phyloP scores from a whole-genome alignment of 2,329 filamentous ascomycete species.

The Aureobasidium sp. region DNA sequence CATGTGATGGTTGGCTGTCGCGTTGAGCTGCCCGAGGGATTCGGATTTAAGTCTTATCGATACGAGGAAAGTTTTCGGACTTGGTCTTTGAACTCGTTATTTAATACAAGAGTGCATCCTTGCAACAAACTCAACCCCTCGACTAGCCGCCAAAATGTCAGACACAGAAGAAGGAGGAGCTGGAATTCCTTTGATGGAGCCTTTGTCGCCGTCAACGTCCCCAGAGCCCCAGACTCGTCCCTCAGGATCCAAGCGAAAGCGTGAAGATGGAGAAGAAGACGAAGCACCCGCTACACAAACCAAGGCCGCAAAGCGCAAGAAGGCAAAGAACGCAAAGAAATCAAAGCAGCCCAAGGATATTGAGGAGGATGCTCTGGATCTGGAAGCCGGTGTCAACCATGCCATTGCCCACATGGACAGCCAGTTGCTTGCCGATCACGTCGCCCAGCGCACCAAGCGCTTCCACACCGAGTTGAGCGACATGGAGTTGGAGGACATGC shows the following conservation, averaged over 20 bases:
- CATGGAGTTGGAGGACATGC: constrained; percentile 76
- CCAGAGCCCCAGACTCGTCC: constrained; percentile 16
- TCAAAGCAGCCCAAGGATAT: constrained; percentile 51
- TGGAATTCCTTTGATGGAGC: constrained; percentile 37
- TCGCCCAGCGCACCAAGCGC: constrained; percentile 67
- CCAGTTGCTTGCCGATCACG: constrained; percentile 72
- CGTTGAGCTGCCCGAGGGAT: background rate
- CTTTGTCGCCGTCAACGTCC: constrained; percentile 26
- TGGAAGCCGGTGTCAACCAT: constrained; percentile 57
- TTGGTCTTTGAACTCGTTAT: background rate
- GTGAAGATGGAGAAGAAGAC: constrained; percentile 24
- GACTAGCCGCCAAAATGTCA: constrained; percentile 28
- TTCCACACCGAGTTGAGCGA: constrained; percentile 74
- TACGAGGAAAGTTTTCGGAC: constrained; percentile 4
- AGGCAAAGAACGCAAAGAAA: constrained; percentile 52
- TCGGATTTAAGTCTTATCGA: background rate
- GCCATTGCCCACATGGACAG: constrained; percentile 77
- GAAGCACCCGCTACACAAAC: constrained; percentile 15
- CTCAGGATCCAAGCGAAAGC: constrained; percentile 35
- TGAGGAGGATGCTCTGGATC: constrained; percentile 49
- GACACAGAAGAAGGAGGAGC: constrained; percentile 33
- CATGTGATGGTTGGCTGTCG: background rate
- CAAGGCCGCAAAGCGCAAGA: constrained; percentile 32
- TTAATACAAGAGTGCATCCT: background rate
- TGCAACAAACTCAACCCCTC: background rate